Conservation (phyloP, 306 rosid species). For the Inga leiocalycina region DNA sequence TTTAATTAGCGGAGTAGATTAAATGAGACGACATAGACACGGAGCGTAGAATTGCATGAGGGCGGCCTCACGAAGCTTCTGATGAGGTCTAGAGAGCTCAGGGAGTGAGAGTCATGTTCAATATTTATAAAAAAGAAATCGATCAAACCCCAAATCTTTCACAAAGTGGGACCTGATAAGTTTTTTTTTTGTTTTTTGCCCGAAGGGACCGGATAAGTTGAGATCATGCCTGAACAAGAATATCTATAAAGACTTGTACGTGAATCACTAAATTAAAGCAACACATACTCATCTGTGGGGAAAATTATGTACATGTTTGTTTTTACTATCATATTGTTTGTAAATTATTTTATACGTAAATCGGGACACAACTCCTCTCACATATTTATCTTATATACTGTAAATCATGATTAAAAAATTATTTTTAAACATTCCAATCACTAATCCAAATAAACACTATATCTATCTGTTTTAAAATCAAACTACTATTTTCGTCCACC, state of each 20-base stretch:
- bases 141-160: neutral
- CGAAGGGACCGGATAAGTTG: neutral
- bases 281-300: rapidly evolving
- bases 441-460: too few relatives aligned
- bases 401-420: too few relatives aligned
- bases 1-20: neutral
- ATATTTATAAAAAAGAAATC: neutral
- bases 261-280: neutral
- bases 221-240: neutral
- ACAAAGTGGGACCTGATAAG: neutral
- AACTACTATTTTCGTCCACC: too few relatives aligned
- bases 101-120: too few relatives aligned
- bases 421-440: too few relatives aligned
- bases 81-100: neutral
- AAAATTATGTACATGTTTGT: too few relatives aligned
- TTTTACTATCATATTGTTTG: too few relatives aligned
- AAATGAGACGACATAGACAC: neutral
- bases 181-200: neutral
- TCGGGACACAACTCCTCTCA: too few relatives aligned
- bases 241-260: neutral
- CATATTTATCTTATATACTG: too few relatives aligned
- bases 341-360: too few relatives aligned
- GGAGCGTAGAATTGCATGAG: slow-evolving; percentile 13
- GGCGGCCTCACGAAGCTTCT: slow-evolving; percentile 5
- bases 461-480: too few relatives aligned